Base-by-base conservation (phyloP, 169 alveolate species). In the Babesia sp. region DNA sequence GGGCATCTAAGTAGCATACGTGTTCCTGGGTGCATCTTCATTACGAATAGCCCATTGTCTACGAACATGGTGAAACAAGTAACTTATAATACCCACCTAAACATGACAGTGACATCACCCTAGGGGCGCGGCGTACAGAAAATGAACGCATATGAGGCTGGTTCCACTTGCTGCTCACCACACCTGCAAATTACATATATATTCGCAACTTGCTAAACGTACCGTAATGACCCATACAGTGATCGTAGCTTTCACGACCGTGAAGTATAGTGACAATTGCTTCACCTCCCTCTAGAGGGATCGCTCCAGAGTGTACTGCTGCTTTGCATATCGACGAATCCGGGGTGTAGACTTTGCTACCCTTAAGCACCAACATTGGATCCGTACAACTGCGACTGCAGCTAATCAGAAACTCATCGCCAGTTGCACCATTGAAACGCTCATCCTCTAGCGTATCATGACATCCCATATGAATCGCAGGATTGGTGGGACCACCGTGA, bases 301-400 rank as follows among this genome's bases (percentile, higher is more conserved):
- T 80, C 34, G 57, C 92, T 22, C 93, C 93, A 24, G 92, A 39
- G 63, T 89, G 92, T 37, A 93, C 81, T 16, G 97, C 97, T 16
- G 97, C 95, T 64, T 93, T 93, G 76, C 97, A 93, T 28, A 93
- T 84, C 41, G 95, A 77, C 53, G 95, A 88, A 53, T 85, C 85
- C 41, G 96, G 95, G 59, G 95, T 86, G 71, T 93, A 93, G 41
- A 90, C 57, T 51, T 85, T 85, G 50, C 71, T 81, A 53, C 93
- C 93, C 78, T 85, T 85, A 18, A 89, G 56, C 34, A 81, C 50
- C 46, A 75, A 51, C 14, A 74, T 63, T 4, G 90, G 67, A 63
- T 85, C 89, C 33, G 58, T 72, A 66, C 93, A 89, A 54, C 85
- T 61, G 39, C 83, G 83, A 31, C 69, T 41, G 46, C 93, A 89